Conservation (phyloP, 1,284 basidiomycete species). For the Neolentinus lepideus region DNA sequence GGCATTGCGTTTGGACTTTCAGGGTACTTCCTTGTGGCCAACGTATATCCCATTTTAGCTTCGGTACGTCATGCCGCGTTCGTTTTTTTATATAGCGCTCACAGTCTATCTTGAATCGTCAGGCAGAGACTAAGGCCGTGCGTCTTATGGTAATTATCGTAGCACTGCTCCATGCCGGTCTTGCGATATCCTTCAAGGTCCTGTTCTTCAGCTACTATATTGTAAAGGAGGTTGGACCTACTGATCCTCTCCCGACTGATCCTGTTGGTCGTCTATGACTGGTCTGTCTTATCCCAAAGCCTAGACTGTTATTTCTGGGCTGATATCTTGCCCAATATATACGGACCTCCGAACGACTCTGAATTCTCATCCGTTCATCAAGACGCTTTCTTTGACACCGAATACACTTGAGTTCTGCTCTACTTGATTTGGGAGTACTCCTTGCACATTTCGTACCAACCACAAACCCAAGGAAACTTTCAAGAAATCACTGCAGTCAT, state of each 20-base stretch:
- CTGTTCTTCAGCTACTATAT: slow-evolving; percentile 85
- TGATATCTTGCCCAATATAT: too few species aligned
- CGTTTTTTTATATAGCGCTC: slow-evolving; percentile 1
- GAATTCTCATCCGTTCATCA: too few species aligned
- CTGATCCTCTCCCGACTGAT: slow-evolving; percentile 21
- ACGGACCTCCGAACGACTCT: too few species aligned
- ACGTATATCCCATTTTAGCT: slow-evolving; percentile 85
- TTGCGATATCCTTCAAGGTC: slow-evolving; percentile 81
- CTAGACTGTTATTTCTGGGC: too few species aligned
- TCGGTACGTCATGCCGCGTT: slow-evolving; percentile 45
- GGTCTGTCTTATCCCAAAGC: background rate
- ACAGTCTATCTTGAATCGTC: slow-evolving; percentile 6
- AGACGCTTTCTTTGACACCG: too few species aligned
- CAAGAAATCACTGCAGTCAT: background rate
- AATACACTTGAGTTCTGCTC: too few species aligned
- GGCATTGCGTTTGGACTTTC: slow-evolving; percentile 67
- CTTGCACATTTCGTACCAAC: background rate
- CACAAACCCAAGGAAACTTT: background rate
- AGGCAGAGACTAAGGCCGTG: slow-evolving; percentile 81
- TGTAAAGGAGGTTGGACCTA: slow-evolving; percentile 41
- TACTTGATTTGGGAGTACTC: too few species aligned
- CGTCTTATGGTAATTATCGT: slow-evolving; percentile 74
- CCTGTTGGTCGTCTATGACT: background rate
- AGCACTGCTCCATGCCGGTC: slow-evolving; percentile 59
- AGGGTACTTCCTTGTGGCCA: slow-evolving; percentile 77